Evolutionary conservation across 257 asterid species (phyloP).

Genomic region (Solanum acaule): DNA sequence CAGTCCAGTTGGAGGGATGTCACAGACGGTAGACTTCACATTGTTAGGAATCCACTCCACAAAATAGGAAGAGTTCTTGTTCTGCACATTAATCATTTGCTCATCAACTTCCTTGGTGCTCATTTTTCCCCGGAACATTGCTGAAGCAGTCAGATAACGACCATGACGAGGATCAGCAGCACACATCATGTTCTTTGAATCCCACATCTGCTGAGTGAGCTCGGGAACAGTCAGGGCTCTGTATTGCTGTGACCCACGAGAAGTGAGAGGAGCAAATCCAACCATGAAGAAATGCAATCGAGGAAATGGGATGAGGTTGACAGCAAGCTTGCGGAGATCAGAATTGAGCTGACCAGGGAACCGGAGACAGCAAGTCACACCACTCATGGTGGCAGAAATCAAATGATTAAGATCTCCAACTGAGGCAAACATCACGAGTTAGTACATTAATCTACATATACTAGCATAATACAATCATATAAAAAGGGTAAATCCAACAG

Average conservation of each 20-base stretch:
- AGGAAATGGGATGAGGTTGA: conserved; percentile 76
- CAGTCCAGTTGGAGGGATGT: conserved; percentile 58
- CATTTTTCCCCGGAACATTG: conserved; percentile 63
- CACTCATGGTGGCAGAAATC: conserved; percentile 81
- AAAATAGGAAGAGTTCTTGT: conserved; percentile 58
- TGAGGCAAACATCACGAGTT: conserved; percentile 8
- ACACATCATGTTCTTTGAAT: conserved; percentile 75
- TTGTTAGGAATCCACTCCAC: conserved; percentile 72
- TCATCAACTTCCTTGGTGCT: conserved; percentile 65
- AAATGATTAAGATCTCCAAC: conserved; percentile 75
- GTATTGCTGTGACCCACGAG: conserved; percentile 82
- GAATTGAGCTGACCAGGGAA: conserved; percentile 86
- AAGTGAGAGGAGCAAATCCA: conserved; percentile 80
- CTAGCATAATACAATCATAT: neutral
- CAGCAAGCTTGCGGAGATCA: conserved; percentile 72
- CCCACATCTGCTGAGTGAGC: conserved; percentile 86
- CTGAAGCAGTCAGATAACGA: conserved; percentile 50
- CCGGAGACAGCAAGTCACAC: conserved; percentile 76
- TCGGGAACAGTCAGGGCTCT: conserved; percentile 72
- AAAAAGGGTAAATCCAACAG: neutral
- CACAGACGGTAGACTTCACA: conserved; percentile 64
- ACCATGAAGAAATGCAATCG: conserved; percentile 77
- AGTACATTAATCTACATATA: neutral
- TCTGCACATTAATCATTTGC: conserved; percentile 60
- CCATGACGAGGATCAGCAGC: conserved; percentile 78